These are phyloP conservation scores for Beauveria varroae DNA, from an alignment of 2,329 filamentous ascomycete species.

Conservation along the genomic window DNA sequence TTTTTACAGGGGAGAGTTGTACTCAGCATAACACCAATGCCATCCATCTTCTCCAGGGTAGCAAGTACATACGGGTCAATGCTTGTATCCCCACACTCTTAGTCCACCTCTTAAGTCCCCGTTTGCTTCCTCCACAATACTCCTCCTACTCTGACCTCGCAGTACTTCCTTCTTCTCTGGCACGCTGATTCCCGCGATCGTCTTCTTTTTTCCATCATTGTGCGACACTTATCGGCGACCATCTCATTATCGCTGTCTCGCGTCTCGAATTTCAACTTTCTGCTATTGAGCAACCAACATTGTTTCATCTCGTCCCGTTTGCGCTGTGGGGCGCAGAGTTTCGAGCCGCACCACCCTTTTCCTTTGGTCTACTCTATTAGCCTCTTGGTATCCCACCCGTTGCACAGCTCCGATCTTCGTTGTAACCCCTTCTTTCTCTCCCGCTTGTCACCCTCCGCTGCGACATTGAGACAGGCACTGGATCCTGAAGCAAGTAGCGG, in stretches of 20 bases:
- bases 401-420: not conserved
- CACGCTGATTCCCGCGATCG: too few species aligned
- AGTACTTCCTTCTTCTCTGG: too few species aligned
- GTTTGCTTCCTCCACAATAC: not conserved
- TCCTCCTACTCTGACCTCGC: not conserved
- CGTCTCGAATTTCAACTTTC: not conserved
- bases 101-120: not conserved
- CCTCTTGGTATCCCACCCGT: not conserved
- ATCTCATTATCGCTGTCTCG: not conserved
- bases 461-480: not conserved
- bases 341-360: slow-evolving; percentile 1
- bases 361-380: not conserved
- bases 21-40: not conserved
- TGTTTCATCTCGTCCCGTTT: not conserved
- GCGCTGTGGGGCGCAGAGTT: not conserved
- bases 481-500: not conserved
- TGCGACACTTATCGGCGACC: not conserved
- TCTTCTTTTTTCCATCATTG: not conserved
- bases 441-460: not conserved
- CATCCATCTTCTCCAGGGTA: not conserved
- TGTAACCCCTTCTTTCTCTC: slow-evolving; percentile 1
- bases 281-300: not conserved
- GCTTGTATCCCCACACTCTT: not conserved
- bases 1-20: too few species aligned
- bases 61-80: too few species aligned